Evolutionary conservation across 805 yeast genomes (phyloP).

Genomic region (Pichia heedii): DNA sequence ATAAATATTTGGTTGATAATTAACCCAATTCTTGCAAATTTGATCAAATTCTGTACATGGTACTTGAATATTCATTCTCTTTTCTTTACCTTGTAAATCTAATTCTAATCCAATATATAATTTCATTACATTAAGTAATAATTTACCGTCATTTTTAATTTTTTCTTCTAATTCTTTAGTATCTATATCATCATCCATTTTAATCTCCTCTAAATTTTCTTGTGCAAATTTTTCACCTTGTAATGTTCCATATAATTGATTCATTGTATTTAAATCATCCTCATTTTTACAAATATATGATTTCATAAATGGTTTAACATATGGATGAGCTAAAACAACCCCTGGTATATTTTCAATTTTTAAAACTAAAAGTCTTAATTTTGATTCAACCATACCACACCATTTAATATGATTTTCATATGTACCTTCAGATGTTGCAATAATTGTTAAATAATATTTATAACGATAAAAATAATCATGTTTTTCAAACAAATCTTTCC

Average conservation of each 20-base stretch:
- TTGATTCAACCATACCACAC: constrained; percentile 91
- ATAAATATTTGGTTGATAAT: constrained; percentile 52
- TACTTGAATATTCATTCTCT: constrained; percentile 72
- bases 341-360: constrained; percentile 75
- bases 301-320: constrained; percentile 62
- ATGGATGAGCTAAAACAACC: constrained; percentile 82
- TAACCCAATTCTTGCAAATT: constrained; percentile 65
- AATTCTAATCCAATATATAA: constrained; percentile 73
- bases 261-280: constrained; percentile 28
- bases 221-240: constrained; percentile 40
- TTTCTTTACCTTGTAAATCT: constrained; percentile 41
- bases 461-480: constrained; percentile 79
- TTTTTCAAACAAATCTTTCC: constrained; percentile 69
- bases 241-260: constrained; percentile 44
- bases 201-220: constrained; percentile 26
- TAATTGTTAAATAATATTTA: constrained; percentile 77
- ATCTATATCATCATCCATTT: constrained; percentile 24
- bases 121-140: constrained; percentile 53
- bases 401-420: constrained; percentile 82
- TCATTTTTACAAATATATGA: constrained; percentile 36
- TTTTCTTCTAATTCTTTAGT: constrained; percentile 21
- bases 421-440: constrained; percentile 63
- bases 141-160: constrained; percentile 19
- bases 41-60: constrained; percentile 87
- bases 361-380: constrained; percentile 68